Evolutionary conservation across 805 yeast species (phyloP), one percentile per base, ranked within the genome.

Genomic region (Kluyveromyces siamensis): DNA sequence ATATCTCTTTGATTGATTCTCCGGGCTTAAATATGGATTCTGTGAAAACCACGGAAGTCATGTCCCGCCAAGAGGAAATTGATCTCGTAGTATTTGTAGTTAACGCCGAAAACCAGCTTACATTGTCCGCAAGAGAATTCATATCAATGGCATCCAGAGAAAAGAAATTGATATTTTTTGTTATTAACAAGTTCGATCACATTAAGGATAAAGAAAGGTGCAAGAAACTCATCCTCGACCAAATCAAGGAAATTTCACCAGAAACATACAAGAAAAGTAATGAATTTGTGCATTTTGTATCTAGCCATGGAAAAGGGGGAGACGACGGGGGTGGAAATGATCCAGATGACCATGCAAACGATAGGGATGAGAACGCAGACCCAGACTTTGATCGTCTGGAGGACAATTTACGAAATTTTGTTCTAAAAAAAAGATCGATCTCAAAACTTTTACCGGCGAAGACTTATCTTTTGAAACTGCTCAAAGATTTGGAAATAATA

Each of bases 51-150:
- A 87, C 96, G 1, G 96, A 91, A 61, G 89, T 93, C 0, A 90
- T 91, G 63, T 84, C 96, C 1, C 79, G 97, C 51, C 98, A 93
- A 69, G 98, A 93, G 60, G 99, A 93, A 61, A 93, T 93, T 52
- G 99, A 93, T 64, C 73, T 93, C 55, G 96, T 93, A 2, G 91
- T 93, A 1, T 95, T 93, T 71, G 98, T 95, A 2, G 96, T 93
- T 2, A 87, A 84, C 64, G 95, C 99, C 0, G 98, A 90, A 60
- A 95, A 93, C 60, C 97, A 93, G 62, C 85, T 93, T 62, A 93
- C 99, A 0, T 71, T 89, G 49, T 86, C 96, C 0, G 98, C 97
- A 0, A 84, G 87, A 55, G 99, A 93, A 60, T 95, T 93, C 61
- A 87, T 93, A 47, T 74, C 91, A 2, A 79, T 87, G 37, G 95